Base-by-base conservation (phyloP, 2,329 filamentous ascomycete genomes). In the Lasiodiplodia gonubiensis region DNA sequence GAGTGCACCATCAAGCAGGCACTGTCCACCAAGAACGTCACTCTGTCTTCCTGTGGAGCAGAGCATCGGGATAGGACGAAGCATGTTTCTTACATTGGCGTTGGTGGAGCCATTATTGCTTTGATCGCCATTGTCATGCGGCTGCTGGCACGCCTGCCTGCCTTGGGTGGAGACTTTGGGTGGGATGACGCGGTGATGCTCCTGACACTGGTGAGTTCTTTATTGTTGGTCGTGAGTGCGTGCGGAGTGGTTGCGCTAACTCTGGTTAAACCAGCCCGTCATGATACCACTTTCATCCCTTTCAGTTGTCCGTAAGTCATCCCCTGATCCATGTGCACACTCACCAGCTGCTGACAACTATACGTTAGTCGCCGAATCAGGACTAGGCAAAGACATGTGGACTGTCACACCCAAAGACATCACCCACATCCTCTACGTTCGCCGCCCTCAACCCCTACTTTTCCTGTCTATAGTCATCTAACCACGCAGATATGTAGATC, bases 371-470 rank as follows among this genome's bases (percentile, higher is more conserved):
- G 64, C 64, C 55, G 70, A 73, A 25, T 78, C 80, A 60, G 85
- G 85, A 1, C 74, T 86, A 8, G 84, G 85, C 7, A 78, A 72
- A 21, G 85, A 87, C 57, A 77, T 86, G 18, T 87, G 85, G 85
- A 84, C 82, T 0, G 68, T 87, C 4, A 68, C 76, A 0, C 73
- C 77, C 0, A 72, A 77, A 0, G 70, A 79, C 18, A 80, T 88
- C 54, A 83, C 80, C 33, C 72, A 73, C 0, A 84, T 87, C 33
- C 73, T 78, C 37, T 74, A 75, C 21, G 53, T 69, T 5, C 49
- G 64, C n/a, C n/a, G 2, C 23, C 39, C 14, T 25, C 3, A 21
- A 12, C 14, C 16, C 16, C 55, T 12, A 33, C 18, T 2, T 14
- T 6, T 11, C 7, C 16, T 3, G 5, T n/a, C 46, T 5, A 11